phyloP scores from a whole-genome alignment of 78 protist species.

The Dictyostelium intermedium region DNA sequence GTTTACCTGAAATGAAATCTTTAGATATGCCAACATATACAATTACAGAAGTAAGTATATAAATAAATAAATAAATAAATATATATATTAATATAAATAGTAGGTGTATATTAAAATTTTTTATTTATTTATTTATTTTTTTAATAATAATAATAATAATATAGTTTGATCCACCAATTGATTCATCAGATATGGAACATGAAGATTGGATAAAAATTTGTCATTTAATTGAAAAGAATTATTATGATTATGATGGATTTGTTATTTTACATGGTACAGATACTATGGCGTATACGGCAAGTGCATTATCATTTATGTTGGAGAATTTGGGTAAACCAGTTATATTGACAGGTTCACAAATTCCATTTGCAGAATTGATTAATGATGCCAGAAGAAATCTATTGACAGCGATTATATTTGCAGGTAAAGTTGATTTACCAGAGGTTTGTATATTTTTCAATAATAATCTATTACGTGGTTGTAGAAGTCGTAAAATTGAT shows the following conservation, averaged over 20 bases:
- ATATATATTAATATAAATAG: too few species aligned
- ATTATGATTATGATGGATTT: constrained; percentile 91
- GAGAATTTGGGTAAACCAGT: constrained; percentile 93
- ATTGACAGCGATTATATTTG: constrained; percentile 84
- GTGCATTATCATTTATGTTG: constrained; percentile 92
- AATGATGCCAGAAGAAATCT: constrained; percentile 80
- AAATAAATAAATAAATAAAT: too few species aligned
- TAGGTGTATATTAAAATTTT: too few species aligned
- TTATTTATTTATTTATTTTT: too few species aligned
- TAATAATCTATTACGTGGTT: constrained; percentile 61
- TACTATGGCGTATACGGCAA: constrained; percentile 94
- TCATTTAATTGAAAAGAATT: constrained; percentile 68
- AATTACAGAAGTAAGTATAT: constrained; percentile 65
- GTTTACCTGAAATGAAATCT: constrained; percentile 62
- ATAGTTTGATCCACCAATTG: constrained; percentile 88
- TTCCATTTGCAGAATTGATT: constrained; percentile 87
- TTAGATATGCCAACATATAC: constrained; percentile 56
- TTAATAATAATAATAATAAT: too few species aligned
- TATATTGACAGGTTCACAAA: constrained; percentile 92
- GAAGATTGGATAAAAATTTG: constrained; percentile 88
- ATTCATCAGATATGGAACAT: constrained; percentile 88
- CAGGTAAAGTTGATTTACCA: constrained; percentile 75
- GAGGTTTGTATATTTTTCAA: constrained; percentile 87
- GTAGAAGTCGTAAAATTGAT: constrained; percentile 64
- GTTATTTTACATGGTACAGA: constrained; percentile 94